Conservation (phyloP, 2,329 filamentous ascomycete species). For the Corniculantispora saksenae region DNA sequence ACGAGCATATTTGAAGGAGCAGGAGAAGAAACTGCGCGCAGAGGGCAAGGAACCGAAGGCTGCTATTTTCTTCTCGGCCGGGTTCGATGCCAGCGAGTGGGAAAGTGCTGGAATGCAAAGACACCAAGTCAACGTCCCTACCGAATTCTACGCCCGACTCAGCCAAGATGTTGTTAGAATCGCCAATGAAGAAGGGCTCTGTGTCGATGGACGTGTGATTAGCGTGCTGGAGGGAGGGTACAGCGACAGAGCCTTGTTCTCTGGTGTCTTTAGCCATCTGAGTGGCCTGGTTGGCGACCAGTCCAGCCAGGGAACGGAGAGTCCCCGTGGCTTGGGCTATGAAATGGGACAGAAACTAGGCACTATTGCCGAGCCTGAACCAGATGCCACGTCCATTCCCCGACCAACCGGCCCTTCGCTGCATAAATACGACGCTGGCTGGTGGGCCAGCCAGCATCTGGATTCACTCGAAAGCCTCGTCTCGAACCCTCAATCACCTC, state of each 20-base stretch:
- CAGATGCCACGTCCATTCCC: constrained; percentile 21
- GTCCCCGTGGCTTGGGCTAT: constrained; percentile 47
- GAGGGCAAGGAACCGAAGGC: constrained; percentile 69
- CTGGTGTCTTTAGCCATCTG: constrained; percentile 86
- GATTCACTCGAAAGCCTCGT: constrained; percentile 68
- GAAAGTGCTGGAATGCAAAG: constrained; percentile 92
- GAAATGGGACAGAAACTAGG: constrained; percentile 60
- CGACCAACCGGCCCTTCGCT: constrained; percentile 28
- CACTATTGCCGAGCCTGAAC: constrained; percentile 36
- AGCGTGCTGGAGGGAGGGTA: constrained; percentile 97
- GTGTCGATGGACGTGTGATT: constrained; percentile 80
- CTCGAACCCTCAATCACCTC: constrained; percentile 49
- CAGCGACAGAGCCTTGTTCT: constrained; percentile 85
- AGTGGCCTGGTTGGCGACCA: constrained; percentile 72
- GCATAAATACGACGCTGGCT: constrained; percentile 63
- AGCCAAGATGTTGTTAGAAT: constrained; percentile 82
- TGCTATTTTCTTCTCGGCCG: constrained; percentile 91
- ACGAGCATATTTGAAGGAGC: constrained; percentile 70
- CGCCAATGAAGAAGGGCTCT: constrained; percentile 75
- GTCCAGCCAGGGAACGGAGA: constrained; percentile 34
- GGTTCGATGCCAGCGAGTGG: constrained; percentile 96
- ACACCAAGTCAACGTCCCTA: constrained; percentile 93
- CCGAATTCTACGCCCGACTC: constrained; percentile 91
- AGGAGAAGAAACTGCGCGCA: constrained; percentile 65
- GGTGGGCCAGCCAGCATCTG: constrained; percentile 70